phyloP scores from a whole-genome alignment of 768 basidiomycete genomes.

The Mycena galericulata region DNA sequence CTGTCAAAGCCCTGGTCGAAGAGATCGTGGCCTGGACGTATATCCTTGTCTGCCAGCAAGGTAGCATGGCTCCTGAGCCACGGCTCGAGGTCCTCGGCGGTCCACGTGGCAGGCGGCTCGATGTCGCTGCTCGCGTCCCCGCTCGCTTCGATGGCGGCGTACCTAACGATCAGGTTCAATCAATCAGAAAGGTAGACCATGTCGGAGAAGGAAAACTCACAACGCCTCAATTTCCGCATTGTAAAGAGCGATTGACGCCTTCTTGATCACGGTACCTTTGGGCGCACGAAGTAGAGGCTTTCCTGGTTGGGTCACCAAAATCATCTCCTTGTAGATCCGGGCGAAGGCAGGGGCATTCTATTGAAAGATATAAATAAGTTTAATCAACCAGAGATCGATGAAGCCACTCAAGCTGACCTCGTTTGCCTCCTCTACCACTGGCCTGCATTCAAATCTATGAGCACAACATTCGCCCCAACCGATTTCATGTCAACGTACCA shows the following conservation, averaged over 20 bases:
- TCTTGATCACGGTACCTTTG: constrained; percentile 63
- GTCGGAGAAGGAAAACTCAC: no score
- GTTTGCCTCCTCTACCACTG: constrained; percentile 58
- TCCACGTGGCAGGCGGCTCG: constrained; percentile 34
- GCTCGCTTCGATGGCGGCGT: constrained; percentile 36
- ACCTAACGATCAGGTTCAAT: no score
- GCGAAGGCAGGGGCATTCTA: constrained; percentile 55
- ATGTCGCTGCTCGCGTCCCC: constrained; percentile 18
- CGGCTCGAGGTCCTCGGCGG: constrained; percentile 13
- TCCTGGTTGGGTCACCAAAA: constrained; percentile 52
- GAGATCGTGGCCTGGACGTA: constrained; percentile 40
- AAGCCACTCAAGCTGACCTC: constrained; percentile 13
- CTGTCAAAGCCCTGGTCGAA: constrained; percentile 53
- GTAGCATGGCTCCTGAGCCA: constrained; percentile 41
- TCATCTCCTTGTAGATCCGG: constrained; percentile 65
- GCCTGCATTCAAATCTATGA: constrained; percentile 44
- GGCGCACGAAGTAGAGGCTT: constrained; percentile 58
- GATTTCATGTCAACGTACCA: constrained; percentile 44
- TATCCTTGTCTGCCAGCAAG: constrained; percentile 15
- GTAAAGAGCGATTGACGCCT: constrained; percentile 57
- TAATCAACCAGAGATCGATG: no score
- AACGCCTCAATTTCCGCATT: constrained; percentile 59
- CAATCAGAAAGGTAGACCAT: no score
- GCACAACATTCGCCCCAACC: background rate
- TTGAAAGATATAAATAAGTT: background rate